Evolutionary conservation across 768 basidiomycete genomes (phyloP).

Genomic region (Boletus vermiculosoides): DNA sequence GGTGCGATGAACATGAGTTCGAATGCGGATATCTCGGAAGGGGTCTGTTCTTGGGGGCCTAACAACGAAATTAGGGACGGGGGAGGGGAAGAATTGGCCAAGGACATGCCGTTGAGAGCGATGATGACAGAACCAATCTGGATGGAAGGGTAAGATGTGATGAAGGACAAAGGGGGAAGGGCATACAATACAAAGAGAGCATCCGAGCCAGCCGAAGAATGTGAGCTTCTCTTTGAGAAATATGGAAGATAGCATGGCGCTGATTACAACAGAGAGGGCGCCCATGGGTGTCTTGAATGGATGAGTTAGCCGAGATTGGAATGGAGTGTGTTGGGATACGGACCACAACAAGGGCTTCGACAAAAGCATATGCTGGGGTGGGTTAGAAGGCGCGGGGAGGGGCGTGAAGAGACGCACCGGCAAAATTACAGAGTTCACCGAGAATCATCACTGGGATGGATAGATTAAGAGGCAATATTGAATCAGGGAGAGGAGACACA

Average conservation of each 20-base stretch:
- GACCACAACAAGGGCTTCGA: conserved; percentile 90
- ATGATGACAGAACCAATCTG: conserved; percentile 87
- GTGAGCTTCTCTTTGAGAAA: conserved; percentile 92
- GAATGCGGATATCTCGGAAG: conserved; percentile 71
- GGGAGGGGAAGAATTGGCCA: not conserved
- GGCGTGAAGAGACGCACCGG: conserved; percentile 49
- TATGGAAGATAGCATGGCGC: conserved; percentile 87
- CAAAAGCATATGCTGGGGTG: conserved; percentile 74
- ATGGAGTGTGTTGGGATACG: conserved; percentile 27
- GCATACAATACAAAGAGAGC: conserved; percentile 84
- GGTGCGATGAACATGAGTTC: conserved; percentile 77
- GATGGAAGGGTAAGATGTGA: not conserved
- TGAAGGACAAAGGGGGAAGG: not conserved
- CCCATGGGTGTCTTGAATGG: conserved; percentile 80
- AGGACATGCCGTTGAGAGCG: conserved; percentile 73
- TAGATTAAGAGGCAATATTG: not conserved
- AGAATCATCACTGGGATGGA: conserved; percentile 76
- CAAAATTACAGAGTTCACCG: conserved; percentile 85
- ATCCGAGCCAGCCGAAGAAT: conserved; percentile 97
- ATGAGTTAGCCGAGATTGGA: conserved; percentile 4
- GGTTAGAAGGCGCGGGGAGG: conserved; percentile 8
- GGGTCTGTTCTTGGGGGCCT: conserved; percentile 69
- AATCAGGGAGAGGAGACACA: no score
- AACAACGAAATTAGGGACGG: conserved; percentile 3
- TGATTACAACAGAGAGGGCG: conserved; percentile 93